phyloP scores from a whole-genome alignment of 192 early-diverging fungal species.

The Entrophospora sp. region DNA sequence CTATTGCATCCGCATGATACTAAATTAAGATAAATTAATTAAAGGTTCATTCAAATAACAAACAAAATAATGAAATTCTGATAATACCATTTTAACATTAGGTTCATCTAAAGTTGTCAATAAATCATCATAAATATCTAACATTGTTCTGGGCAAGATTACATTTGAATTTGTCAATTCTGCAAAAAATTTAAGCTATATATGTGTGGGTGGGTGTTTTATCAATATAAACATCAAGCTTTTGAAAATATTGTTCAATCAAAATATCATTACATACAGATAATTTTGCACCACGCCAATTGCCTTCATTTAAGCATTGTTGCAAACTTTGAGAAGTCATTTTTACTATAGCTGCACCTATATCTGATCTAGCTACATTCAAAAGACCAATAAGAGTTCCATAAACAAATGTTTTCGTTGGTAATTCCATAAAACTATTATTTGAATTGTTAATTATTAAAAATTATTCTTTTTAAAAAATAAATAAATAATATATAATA shows the following conservation, averaged over 20 bases:
- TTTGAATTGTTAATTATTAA: too few species aligned
- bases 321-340: constrained; percentile 46
- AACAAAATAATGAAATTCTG: too few species aligned
- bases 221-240: too few species aligned
- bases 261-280: constrained; percentile 38
- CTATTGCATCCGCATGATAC: constrained; percentile 55
- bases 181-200: constrained; percentile 58
- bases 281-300: constrained; percentile 71
- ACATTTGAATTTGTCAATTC: constrained; percentile 72
- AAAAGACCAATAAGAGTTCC: constrained; percentile 76
- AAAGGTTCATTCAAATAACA: too few species aligned
- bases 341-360: constrained; percentile 55
- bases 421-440: constrained; percentile 58
- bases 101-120: constrained; percentile 50
- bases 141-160: constrained; percentile 53
- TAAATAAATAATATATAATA: constrained; percentile 13
- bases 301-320: constrained; percentile 40
- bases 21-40: too few species aligned
- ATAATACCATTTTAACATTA: constrained; percentile 25
- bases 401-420: constrained; percentile 67
- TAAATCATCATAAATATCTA: constrained; percentile 58
- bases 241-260: not conserved
- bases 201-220: too few species aligned
- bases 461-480: constrained; percentile 31
- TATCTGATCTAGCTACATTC: constrained; percentile 61